phyloP scores from a whole-genome alignment of 2,329 filamentous ascomycete genomes.

The Colletotrichum liaoningense region DNA sequence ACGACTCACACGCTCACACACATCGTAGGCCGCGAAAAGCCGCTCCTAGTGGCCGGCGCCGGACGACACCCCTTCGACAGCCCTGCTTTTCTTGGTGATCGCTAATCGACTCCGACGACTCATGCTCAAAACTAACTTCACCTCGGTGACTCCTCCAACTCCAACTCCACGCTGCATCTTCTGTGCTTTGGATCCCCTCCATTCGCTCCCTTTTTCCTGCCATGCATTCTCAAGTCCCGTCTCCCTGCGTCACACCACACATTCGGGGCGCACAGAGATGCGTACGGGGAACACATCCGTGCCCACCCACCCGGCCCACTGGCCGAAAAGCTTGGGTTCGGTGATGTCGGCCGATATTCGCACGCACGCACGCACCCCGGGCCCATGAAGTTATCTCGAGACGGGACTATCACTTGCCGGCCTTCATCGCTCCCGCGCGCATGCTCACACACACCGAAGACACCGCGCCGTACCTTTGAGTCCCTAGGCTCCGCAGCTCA shows the following conservation, averaged over 20 bases:
- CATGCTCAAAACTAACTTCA: not conserved
- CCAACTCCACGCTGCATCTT: not conserved
- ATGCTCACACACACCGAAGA: not conserved
- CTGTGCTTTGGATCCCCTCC: not conserved
- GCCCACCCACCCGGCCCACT: not conserved
- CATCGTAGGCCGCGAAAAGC: slow-evolving; percentile 31
- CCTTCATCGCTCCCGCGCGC: not conserved
- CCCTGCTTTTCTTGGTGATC: slow-evolving; percentile 20
- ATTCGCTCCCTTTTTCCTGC: not conserved
- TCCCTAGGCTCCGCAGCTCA: slow-evolving; percentile 9
- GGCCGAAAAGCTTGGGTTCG: slow-evolving; percentile 28
- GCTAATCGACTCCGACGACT: slow-evolving; percentile 5
- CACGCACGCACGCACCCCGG: not conserved
- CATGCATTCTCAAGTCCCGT: not conserved
- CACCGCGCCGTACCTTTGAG: not conserved
- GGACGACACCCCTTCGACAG: slow-evolving; percentile 8
- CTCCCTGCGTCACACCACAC: slow-evolving; percentile 20
- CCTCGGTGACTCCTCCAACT: not conserved
- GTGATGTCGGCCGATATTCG: slow-evolving; percentile 19
- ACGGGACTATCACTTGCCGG: not conserved
- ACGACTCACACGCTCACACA: not conserved
- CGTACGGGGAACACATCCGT: slow-evolving; percentile 24
- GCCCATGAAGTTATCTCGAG: slow-evolving; percentile 7
- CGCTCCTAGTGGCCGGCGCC: slow-evolving; percentile 30
- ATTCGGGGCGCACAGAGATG: slow-evolving; percentile 27